phyloP scores from a whole-genome alignment of 2,329 filamentous ascomycete genomes.

The Chaetomiaceae sp. region DNA sequence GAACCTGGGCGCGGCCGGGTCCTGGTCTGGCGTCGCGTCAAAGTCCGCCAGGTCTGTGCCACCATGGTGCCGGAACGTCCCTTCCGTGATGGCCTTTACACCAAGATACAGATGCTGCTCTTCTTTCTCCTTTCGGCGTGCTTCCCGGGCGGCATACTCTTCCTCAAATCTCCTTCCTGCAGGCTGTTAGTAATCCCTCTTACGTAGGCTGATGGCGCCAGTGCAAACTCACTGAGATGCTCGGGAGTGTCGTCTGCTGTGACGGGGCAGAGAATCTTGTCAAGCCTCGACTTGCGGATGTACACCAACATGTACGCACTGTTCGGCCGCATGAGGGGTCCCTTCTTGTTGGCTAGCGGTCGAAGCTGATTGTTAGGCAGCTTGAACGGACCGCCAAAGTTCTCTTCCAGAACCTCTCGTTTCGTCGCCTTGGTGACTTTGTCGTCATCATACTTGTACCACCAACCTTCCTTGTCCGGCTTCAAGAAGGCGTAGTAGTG shows the following conservation, averaged over 20 bases:
- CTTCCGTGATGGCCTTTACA: slow-evolving; percentile 72
- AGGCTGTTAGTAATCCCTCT: slow-evolving; percentile 8
- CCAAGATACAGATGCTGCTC: slow-evolving; percentile 91
- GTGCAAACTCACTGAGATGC: slow-evolving; percentile 61
- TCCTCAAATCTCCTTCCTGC: slow-evolving; percentile 67
- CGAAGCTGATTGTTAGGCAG: slow-evolving; percentile 42
- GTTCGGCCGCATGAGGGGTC: slow-evolving; percentile 57
- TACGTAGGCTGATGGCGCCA: background rate
- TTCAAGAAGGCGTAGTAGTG: slow-evolving; percentile 98
- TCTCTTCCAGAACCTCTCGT: slow-evolving; percentile 90
- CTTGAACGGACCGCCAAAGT: slow-evolving; percentile 84
- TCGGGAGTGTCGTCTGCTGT: slow-evolving; percentile 70
- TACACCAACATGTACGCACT: slow-evolving; percentile 99
- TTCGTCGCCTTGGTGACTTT: slow-evolving; percentile 91
- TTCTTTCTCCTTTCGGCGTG: slow-evolving; percentile 78
- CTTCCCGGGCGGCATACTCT: slow-evolving; percentile 70
- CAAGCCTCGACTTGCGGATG: slow-evolving; percentile 78
- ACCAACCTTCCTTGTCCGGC: slow-evolving; percentile 85
- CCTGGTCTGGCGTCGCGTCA: slow-evolving; percentile 49
- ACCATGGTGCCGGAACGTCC: slow-evolving; percentile 73
- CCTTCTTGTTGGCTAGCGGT: slow-evolving; percentile 47
- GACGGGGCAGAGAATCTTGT: slow-evolving; percentile 72
- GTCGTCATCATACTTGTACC: slow-evolving; percentile 97
- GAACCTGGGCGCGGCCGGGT: slow-evolving; percentile 62
- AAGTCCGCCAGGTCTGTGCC: slow-evolving; percentile 76